Evolutionary conservation across 2,329 filamentous ascomycete genomes (phyloP).

Genomic region (Colletotrichum endophyticum): DNA sequence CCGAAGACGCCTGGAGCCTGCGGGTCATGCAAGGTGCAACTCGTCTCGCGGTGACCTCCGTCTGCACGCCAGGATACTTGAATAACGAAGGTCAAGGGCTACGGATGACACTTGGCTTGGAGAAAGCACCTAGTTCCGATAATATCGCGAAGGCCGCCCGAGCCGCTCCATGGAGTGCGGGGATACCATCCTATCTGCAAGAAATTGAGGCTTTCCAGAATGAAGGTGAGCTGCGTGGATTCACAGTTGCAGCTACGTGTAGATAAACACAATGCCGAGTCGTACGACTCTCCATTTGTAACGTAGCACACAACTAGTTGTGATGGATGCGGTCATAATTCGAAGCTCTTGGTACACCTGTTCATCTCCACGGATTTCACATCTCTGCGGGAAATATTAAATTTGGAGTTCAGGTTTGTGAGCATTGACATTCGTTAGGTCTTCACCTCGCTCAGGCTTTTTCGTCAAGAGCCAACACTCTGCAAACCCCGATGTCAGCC

Average conservation of each 20-base stretch:
- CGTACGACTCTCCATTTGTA: fast-evolving
- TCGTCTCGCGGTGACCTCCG: neutral
- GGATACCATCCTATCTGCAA: neutral
- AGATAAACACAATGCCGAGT: neutral
- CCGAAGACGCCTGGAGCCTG: neutral
- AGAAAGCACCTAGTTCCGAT: neutral
- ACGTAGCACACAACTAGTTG: too few relatives aligned
- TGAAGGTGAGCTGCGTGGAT: neutral
- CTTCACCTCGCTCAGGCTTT: too few relatives aligned
- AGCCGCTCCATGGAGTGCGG: neutral
- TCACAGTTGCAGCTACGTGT: neutral
- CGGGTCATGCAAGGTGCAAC: neutral
- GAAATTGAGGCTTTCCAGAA: neutral
- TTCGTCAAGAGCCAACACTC: neutral
- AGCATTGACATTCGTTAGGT: too few relatives aligned
- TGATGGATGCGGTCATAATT: too few relatives aligned
- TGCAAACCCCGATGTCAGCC: neutral
- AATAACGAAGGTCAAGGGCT: neutral
- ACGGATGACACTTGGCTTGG: neutral
- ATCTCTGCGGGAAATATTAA: too few relatives aligned
- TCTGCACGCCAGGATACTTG: neutral
- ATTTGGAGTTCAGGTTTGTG: too few relatives aligned
- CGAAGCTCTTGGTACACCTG: too few relatives aligned
- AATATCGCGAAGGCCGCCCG: neutral
- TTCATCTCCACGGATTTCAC: too few relatives aligned